These are phyloP conservation scores for Exophiala oligosperma DNA, from an alignment of 2,329 filamentous ascomycete species.

Conservation along the genomic window DNA sequence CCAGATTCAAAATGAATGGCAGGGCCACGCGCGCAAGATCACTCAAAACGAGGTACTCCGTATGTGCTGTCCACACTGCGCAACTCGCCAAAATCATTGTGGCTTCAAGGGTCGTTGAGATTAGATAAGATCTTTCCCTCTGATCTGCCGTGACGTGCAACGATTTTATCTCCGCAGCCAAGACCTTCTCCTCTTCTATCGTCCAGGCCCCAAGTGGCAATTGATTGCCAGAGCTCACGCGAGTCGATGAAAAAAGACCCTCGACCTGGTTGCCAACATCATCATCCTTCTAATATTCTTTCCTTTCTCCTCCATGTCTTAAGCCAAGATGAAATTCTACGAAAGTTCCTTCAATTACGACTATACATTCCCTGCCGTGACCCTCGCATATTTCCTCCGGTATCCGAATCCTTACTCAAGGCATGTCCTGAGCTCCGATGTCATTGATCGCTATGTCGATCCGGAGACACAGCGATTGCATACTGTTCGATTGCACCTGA, in stretches of 20 bases:
- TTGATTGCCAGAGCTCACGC: conserved; percentile 6
- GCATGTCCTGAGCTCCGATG: conserved; percentile 66
- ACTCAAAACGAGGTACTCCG: too few relatives aligned
- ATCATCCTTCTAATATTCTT: conserved; percentile 3
- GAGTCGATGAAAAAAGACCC: conserved; percentile 6
- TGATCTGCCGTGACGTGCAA: background rate
- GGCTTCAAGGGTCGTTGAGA: background rate
- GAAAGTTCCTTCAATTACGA: conserved; percentile 61
- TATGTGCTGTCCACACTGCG: too few relatives aligned
- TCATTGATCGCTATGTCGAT: conserved; percentile 64
- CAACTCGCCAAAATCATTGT: background rate
- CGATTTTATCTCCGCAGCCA: background rate
- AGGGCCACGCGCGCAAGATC: too few relatives aligned
- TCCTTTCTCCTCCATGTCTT: conserved; percentile 11
- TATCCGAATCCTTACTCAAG: conserved; percentile 67
- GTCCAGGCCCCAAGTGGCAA: conserved; percentile 5
- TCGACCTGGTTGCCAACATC: conserved; percentile 1
- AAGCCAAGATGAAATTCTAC: conserved; percentile 52
- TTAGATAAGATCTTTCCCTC: background rate
- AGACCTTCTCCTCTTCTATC: background rate
- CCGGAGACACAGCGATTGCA: conserved; percentile 60
- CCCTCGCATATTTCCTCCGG: conserved; percentile 67
- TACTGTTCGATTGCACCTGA: conserved; percentile 62
- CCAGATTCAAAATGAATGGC: too few relatives aligned
- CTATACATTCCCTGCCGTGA: conserved; percentile 65